A percentile compares a stretch with the other conserved stretches of the same genome.
Evolutionary conservation across 495 filamentous ascomycete species (phyloP).

Genomic region (Aspergillus cavernicola): DNA sequence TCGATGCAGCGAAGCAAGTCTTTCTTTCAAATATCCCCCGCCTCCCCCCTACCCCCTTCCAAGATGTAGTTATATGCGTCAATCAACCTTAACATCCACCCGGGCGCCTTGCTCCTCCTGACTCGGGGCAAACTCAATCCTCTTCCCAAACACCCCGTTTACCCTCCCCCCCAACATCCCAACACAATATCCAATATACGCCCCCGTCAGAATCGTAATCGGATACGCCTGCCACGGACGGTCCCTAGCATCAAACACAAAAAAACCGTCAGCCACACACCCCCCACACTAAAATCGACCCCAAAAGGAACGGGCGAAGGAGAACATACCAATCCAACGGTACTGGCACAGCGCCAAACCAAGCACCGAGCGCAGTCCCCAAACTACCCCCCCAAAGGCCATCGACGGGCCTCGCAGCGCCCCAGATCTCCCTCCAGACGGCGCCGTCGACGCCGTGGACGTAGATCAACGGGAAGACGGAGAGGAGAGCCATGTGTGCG

Average conservation of each 20-base stretch:
- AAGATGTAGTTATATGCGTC: no score
- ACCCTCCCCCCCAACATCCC: slow-evolving; percentile 60
- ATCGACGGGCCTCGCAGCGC: slow-evolving; percentile 39
- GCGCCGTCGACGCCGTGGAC: slow-evolving; percentile 70
- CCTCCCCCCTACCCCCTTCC: no score
- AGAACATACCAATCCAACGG: slow-evolving; percentile 80
- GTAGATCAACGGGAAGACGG: slow-evolving; percentile 73
- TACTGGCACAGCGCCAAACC: slow-evolving; percentile 79
- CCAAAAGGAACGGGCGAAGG: slow-evolving; percentile 5
- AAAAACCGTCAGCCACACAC: no score
- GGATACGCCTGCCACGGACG: slow-evolving; percentile 98
- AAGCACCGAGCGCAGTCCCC: slow-evolving; percentile 51
- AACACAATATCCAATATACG: slow-evolving; percentile 62
- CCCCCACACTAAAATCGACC: not conserved
- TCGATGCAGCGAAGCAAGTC: no score
- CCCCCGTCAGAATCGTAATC: slow-evolving; percentile 76
- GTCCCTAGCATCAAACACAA: slow-evolving; percentile 49
- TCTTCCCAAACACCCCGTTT: slow-evolving; percentile 55
- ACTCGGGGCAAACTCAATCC: slow-evolving; percentile 51
- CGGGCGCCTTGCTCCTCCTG: slow-evolving; percentile 6
- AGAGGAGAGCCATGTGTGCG: slow-evolving; percentile 74
- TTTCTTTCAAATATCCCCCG: no score
- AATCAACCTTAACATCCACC: slow-evolving; percentile 29
- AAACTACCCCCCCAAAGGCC: slow-evolving; percentile 40
- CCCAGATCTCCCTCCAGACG: slow-evolving; percentile 70